Percentiles rank a stretch among this genome's conserved stretches.
Evolutionary conservation across 129 eudicot genomes (phyloP).

Genomic region (Saposhnikovia divaricata): DNA sequence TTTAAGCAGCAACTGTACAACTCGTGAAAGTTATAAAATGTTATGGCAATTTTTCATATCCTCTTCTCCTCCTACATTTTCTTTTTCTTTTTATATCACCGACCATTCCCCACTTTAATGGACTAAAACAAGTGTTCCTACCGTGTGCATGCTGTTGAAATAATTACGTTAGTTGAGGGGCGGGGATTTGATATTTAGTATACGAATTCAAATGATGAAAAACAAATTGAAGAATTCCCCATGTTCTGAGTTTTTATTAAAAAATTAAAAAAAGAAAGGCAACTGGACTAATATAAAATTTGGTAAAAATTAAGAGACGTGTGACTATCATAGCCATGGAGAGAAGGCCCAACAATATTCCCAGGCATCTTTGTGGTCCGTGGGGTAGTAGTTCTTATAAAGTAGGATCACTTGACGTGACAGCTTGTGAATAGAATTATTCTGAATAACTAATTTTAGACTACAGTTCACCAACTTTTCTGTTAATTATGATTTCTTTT

Average conservation of each 20-base stretch:
- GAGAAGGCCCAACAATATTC: neutral
- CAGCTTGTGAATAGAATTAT: neutral
- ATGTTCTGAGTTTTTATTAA: neutral
- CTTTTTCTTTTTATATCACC: neutral
- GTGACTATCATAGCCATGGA: neutral
- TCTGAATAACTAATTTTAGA: neutral
- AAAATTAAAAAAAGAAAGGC: neutral
- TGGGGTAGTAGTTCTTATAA: neutral
- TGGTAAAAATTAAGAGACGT: neutral
- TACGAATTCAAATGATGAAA: neutral
- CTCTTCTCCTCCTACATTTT: neutral
- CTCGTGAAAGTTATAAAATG: conserved; percentile 17
- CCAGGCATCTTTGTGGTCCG: neutral
- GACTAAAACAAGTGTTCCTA: neutral
- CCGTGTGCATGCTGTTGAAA: neutral
- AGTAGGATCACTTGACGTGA: neutral
- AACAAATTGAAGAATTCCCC: neutral
- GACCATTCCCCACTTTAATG: neutral
- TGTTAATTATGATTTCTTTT: neutral
- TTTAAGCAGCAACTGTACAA: conserved; percentile 53
- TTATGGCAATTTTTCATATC: neutral
- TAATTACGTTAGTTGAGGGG: neutral
- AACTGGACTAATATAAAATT: neutral
- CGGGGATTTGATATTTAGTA: neutral
- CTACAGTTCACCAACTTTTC: neutral